phyloP scores from a whole-genome alignment of 768 basidiomycete species.

The Pholiota molesta region DNA sequence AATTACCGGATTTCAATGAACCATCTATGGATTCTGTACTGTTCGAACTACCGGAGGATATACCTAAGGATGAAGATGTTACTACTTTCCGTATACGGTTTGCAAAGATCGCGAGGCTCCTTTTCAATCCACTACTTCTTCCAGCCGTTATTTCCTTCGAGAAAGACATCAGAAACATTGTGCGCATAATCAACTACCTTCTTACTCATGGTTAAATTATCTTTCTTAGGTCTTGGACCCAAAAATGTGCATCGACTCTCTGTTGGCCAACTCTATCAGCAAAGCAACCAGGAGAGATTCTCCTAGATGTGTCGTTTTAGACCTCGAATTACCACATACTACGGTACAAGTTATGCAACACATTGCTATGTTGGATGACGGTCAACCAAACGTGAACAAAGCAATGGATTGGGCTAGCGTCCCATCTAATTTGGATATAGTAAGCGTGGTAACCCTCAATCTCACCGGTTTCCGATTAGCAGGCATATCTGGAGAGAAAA shows the following conservation, averaged over 20 bases:
- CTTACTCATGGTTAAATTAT: background rate
- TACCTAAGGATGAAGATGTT: constrained; percentile 27
- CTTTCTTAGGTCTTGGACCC: constrained; percentile 32
- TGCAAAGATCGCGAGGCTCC: constrained; percentile 38
- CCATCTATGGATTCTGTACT: background rate
- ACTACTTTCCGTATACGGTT: constrained; percentile 46
- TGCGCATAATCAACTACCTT: constrained; percentile 29
- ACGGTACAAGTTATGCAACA: constrained; percentile 52
- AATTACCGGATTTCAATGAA: background rate
- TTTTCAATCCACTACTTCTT: constrained; percentile 60
- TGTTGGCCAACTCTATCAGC: constrained; percentile 41
- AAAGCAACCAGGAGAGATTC: constrained; percentile 27
- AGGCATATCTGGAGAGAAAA: constrained; percentile 21
- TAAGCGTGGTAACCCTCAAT: constrained; percentile 28
- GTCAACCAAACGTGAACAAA: constrained; percentile 30
- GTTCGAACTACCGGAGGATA: constrained; percentile 16
- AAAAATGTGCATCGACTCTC: constrained; percentile 41
- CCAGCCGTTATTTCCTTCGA: constrained; percentile 46
- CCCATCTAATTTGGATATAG: constrained; percentile 34
- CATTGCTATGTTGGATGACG: constrained; percentile 38
- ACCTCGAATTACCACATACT: constrained; percentile 42
- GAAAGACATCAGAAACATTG: constrained; percentile 48
- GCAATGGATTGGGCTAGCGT: constrained; percentile 18
- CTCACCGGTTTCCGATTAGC: constrained; percentile 25
- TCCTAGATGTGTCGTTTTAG: constrained; percentile 35